Percentiles rank a stretch among this genome's conserved stretches.
These are phyloP conservation scores for Coemansia sp. DNA, from an alignment of 192 early-diverging fungal genomes.

Conservation along the genomic window DNA sequence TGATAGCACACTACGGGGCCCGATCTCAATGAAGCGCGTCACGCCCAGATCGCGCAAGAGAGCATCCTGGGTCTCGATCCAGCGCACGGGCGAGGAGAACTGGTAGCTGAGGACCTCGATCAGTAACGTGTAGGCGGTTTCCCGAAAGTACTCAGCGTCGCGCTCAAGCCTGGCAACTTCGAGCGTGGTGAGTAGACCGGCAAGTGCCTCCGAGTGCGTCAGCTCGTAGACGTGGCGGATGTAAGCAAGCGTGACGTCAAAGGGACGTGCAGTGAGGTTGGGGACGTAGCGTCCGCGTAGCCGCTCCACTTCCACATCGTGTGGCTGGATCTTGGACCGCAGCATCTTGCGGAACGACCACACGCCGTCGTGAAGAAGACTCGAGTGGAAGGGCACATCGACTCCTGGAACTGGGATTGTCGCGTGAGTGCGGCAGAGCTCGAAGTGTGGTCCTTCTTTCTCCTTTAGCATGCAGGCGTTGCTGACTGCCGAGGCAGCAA, in stretches of 20 bases:
- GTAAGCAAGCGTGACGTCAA: conserved; percentile 73
- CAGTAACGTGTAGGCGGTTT: conserved; percentile 77
- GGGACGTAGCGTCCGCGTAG: conserved; percentile 88
- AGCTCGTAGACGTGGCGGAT: conserved; percentile 67
- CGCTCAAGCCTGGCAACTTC: conserved; percentile 60
- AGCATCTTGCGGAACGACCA: conserved; percentile 83
- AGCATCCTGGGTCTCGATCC: conserved; percentile 95
- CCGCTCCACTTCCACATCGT: conserved; percentile 66
- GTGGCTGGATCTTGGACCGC: conserved; percentile 69
- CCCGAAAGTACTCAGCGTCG: conserved; percentile 69
- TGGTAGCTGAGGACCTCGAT: conserved; percentile 91
- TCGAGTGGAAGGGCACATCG: conserved; percentile 96
- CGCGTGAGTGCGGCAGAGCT: conserved; percentile 76
- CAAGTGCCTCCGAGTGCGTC: conserved; percentile 68
- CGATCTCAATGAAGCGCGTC: conserved; percentile 84
- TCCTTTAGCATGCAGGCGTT: conserved; percentile 6
- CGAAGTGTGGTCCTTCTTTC: conserved; percentile 59
- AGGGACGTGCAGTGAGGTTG: conserved; percentile 91
- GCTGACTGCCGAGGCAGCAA: conserved; percentile 62
- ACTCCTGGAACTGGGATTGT: conserved; percentile 90
- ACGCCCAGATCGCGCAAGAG: conserved; percentile 76
- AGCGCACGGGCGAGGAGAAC: conserved; percentile 91
- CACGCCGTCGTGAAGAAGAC: conserved; percentile 81
- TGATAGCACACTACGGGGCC: conserved; percentile 82
- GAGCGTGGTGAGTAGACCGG: conserved; percentile 69